Base-by-base conservation (phyloP, 1,139 yeast species). In the Yamadazyma epiphylla region DNA sequence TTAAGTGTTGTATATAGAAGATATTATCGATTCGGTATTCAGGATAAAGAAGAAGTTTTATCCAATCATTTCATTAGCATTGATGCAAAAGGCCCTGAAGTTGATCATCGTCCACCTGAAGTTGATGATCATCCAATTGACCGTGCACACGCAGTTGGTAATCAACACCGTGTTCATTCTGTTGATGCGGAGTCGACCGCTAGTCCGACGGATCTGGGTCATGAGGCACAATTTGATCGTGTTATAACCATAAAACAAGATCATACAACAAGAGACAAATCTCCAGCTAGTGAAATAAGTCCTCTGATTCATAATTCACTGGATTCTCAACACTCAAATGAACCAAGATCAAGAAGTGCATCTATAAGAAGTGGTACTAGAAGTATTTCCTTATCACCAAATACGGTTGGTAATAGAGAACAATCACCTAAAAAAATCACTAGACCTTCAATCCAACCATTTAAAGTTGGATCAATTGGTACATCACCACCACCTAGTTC, bases 1-100 rank as follows among this genome's bases (percentile, higher is more conserved):
- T 70, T 86, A 7, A 77, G 94, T 0, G 89, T 86, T 2, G 83
- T 94, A 5, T 89, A 83, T 49, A 70, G 98, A 36, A 69, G 65
- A 24, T 84, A 86, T 48, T 70, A 77, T 37, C 72, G 76, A 32
- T 91, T 89, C 55, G 62, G 70, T 24, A 63, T 86, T 13, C 74
- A 70, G 39, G 89, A 83, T 43, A 74, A 77, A 25, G 89, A 83
- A 48, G 78, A 76, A 32, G 56, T 78, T 3, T 53, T 81, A 19
- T 74, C 84, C 8, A 70, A 69, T 20, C 85, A 80, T 39, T 80
- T 80, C 44, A 55, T 70, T 29, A 58, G 58, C 27, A 28, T 23
- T 26, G 16, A 16, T 23, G 23, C 8, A n/a, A 13, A 17, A 11
- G 5, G 7, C 6, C 13, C n/a, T 21, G 13, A 12, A 17, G 9